A percentile compares a stretch with the other conserved stretches of the same genome.
phyloP scores from a whole-genome alignment of 2,329 filamentous ascomycete genomes.

The Hirsutella minnesotensis region DNA sequence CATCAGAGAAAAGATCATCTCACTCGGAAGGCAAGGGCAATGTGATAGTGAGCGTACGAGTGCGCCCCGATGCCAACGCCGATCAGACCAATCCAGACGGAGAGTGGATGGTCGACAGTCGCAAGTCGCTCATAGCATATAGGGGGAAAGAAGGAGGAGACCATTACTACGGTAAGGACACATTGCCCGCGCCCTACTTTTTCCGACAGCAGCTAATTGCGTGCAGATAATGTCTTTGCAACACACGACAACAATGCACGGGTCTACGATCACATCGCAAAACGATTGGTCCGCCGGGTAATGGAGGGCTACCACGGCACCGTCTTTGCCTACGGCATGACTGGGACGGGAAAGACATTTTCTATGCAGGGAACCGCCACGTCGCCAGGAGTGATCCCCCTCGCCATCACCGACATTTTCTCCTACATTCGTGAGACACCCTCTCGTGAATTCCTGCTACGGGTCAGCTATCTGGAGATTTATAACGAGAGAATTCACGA shows the following conservation, averaged over 20 bases:
- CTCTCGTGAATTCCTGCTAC: slow-evolving; percentile 81
- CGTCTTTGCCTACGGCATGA: slow-evolving; percentile 98
- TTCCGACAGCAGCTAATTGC: slow-evolving; percentile 8
- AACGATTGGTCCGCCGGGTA: slow-evolving; percentile 84
- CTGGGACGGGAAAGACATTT: slow-evolving; percentile 96
- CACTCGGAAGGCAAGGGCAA: slow-evolving; percentile 76
- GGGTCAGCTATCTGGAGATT: slow-evolving; percentile 96
- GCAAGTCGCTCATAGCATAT: slow-evolving; percentile 71
- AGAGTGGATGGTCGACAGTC: slow-evolving; percentile 87
- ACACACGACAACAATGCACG: slow-evolving; percentile 87
- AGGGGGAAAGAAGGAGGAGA: slow-evolving; percentile 83
- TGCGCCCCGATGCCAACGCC: slow-evolving; percentile 68
- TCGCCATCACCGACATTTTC: slow-evolving; percentile 97
- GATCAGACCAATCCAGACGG: slow-evolving; percentile 52
- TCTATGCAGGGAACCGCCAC: slow-evolving; percentile 98
- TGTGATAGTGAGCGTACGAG: slow-evolving; percentile 87
- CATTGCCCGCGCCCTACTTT: too few species aligned
- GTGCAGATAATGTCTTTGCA: slow-evolving; percentile 85
- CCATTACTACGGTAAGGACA: slow-evolving; percentile 69
- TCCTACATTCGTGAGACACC: slow-evolving; percentile 97
- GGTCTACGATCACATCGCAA: slow-evolving; percentile 90
- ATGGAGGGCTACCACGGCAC: slow-evolving; percentile 99
- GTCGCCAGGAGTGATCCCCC: slow-evolving; percentile 88
- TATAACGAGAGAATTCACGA: slow-evolving; percentile 98
- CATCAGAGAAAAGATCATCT: slow-evolving; percentile 35